Conservation (phyloP, 2,329 filamentous ascomycete species). For the Sclerotinia subarctica region DNA sequence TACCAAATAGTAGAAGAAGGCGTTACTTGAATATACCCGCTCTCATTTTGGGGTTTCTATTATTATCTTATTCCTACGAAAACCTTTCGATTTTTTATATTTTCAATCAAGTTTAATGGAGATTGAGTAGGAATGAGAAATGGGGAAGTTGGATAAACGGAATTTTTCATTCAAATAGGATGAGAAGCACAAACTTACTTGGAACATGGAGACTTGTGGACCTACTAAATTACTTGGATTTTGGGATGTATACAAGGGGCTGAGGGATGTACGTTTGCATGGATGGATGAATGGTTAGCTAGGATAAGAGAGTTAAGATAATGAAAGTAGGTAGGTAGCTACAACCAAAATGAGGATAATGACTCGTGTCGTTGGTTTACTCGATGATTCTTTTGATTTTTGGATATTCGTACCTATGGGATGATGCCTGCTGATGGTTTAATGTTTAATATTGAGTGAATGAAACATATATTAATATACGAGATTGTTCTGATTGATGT, state of each 20-base stretch:
- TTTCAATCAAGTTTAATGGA: neutral
- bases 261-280: neutral
- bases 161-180: neutral
- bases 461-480: no score
- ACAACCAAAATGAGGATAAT: neutral
- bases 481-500: no score
- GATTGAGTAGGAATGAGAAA: neutral
- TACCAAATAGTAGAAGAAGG: constrained; percentile 9
- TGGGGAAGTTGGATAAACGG: neutral
- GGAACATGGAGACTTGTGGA: constrained; percentile 6
- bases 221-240: neutral
- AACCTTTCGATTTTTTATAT: neutral
- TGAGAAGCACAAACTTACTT: constrained; percentile 7
- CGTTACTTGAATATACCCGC: constrained; percentile 16
- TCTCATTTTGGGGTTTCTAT: constrained; percentile 13
- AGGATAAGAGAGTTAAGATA: neutral
- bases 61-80: neutral
- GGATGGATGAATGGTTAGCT: neutral
- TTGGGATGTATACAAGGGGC: neutral
- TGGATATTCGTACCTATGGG: no score
- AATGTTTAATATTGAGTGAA: neutral
- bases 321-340: neutral
- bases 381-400: neutral
- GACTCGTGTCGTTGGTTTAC: neutral
- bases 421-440: neutral